Base-by-base conservation (phyloP, 148 eudicot genomes). In the Vaccinium vitisidaea region DNA sequence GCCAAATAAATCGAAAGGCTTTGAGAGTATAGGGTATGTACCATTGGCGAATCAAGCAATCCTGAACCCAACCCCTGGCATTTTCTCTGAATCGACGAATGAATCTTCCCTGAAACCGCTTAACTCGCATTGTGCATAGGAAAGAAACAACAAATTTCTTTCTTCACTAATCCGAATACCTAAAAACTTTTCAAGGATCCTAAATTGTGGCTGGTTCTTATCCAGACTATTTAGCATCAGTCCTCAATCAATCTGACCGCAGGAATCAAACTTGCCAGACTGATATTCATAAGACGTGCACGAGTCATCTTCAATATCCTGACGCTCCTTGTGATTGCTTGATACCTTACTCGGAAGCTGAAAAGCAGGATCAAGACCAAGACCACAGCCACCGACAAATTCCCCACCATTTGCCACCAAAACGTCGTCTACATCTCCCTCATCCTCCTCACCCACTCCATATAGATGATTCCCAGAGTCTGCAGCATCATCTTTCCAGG, bases 221-320 rank as follows among this genome's bases (percentile, higher is more conserved):
- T 46, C 75, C 70, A 16, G 59, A 81, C 58, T 58, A 59, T 23
- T 54, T 49, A 65, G 75, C 83, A 65, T 67, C 52, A 59, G 82
- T 80, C 25, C 70, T 80, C 77, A 70, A 82, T 52, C 84, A 71
- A 82, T 43, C 54, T 65, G 77, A 82, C 78, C 30, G 53, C 50
- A 18, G 49, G 77, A 82, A 70, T 82, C 78, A 53, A 82, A 52
- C 63, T 54, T 50, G 52, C 52, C 84, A 52, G 30, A 67, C 50
- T 70, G 84, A 53, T 16, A 52, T 48, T 70, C 84, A 50, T 27
- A 67, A 21, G 83, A 81, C 32, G 52, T 82, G 65, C 78, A 82
- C 19, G 78, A 82, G 63, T 82, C 84, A 53, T 70, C 84, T 69
- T 82, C 65, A 1, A 52, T 53, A 12, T 71, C 84, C 13, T 69